Base-by-base conservation (phyloP, 2,329 filamentous ascomycete genomes). In the Fusarium sp. region DNA sequence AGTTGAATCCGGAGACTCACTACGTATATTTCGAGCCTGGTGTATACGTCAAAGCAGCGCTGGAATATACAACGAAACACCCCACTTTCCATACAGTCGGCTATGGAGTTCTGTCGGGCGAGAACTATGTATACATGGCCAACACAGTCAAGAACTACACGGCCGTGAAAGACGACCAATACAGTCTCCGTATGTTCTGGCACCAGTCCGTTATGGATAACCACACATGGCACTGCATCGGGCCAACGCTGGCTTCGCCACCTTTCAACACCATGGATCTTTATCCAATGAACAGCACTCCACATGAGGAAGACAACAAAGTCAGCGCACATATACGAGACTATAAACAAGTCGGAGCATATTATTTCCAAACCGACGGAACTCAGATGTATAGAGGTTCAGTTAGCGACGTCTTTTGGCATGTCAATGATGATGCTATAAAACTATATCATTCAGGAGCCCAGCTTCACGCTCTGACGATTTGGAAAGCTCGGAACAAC, bases 311-410 rank as follows among this genome's bases (percentile, higher is more conserved):
- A 35, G 39, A 57, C 8, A 57, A 48, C 18, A 57, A 48, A 3
- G 54, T 57, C 15, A n/a, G 24, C 1, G 30, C 39, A 7, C 2
- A 35, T n/a, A 48, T 48, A 4, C 30, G 39, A 1, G 42, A 58
- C 10, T 58, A 58, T 12, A 58, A 51, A 3, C 42, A 58, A 51
- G 26, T 51, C 6, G 42, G 55, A 4, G 42, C 55, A 5, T 58
- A 36, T 5, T 58, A 58, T 9, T 58, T 58, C 55, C 55, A 58
- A 22, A 51, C 55, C 6, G 55, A 58, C 6, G 55, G 55, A n/a
- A 38, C 33, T 0, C 55, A 58, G 4, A 58, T 58, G 33, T 50
- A 50, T 8, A 30, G n/a, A 5, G 55, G 55, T 7, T 31, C 42
- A 31, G 41, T 51, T 11, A 20, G 16, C 1, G 42, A 51, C 22